A percentile compares a stretch with the other conserved stretches of the same genome.
phyloP scores from a whole-genome alignment of 495 filamentous ascomycete species.

The Penicillium chermesinum region DNA sequence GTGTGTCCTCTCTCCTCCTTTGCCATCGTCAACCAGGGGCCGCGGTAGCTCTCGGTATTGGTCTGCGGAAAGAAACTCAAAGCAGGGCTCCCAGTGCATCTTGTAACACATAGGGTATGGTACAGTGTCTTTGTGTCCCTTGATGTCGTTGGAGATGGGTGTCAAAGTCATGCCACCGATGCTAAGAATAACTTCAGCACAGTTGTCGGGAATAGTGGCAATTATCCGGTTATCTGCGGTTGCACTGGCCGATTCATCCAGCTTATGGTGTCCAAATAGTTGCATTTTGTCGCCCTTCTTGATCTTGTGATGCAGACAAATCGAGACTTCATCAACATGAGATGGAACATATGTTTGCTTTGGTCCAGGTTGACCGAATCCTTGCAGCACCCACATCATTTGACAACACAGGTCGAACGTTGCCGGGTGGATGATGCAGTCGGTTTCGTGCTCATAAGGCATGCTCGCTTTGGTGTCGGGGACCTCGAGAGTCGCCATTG shows the following conservation, averaged over 20 bases:
- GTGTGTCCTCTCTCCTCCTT: slow-evolving; percentile 22
- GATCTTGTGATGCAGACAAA: slow-evolving; percentile 13
- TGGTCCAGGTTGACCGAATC: slow-evolving; percentile 16
- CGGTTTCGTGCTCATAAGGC: slow-evolving; percentile 41
- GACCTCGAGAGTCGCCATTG: slow-evolving; percentile 31
- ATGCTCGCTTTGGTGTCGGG: slow-evolving; percentile 44
- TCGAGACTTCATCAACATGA: slow-evolving; percentile 15
- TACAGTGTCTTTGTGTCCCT: slow-evolving; percentile 10
- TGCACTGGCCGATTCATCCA: slow-evolving; percentile 31
- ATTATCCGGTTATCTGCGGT: slow-evolving; percentile 18
- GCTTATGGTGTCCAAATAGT: slow-evolving; percentile 19
- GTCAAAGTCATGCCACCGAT: slow-evolving; percentile 18
- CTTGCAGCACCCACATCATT: slow-evolving; percentile 22
- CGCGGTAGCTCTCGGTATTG: slow-evolving; percentile 18
- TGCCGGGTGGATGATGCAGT: slow-evolving; percentile 41
- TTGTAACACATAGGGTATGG: slow-evolving; percentile 35
- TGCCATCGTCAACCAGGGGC: slow-evolving; percentile 4
- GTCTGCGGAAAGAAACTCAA: slow-evolving; percentile 25
- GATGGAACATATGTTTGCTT: slow-evolving; percentile 18
- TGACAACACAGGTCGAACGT: slow-evolving; percentile 44
- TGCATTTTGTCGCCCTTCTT: slow-evolving; percentile 15
- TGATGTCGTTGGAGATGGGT: slow-evolving; percentile 16
- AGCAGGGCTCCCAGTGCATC: slow-evolving; percentile 48
- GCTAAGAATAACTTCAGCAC: slow-evolving; percentile 12
- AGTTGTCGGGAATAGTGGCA: slow-evolving; percentile 18